Conservation (phyloP, 805 yeast species). For the Lipomyces kockii region DNA sequence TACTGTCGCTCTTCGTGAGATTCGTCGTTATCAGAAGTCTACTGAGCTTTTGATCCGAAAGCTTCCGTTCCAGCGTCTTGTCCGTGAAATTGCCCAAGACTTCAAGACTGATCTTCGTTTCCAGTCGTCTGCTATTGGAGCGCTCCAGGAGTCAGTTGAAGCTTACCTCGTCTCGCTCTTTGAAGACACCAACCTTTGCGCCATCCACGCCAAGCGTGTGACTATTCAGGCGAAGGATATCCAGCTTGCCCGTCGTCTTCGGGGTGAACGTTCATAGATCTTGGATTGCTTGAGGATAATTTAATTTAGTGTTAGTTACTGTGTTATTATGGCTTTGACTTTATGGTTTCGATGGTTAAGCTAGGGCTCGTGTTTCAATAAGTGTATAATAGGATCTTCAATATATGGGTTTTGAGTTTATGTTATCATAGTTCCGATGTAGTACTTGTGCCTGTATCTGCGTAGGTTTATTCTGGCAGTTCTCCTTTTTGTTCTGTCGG, state of each 20-base stretch:
- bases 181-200: slow-evolving; percentile 90
- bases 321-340: slow-evolving; percentile 15
- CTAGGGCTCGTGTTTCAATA: slow-evolving; percentile 12
- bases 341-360: slow-evolving; percentile 21
- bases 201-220: slow-evolving; percentile 92
- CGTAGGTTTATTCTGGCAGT: too few relatives aligned
- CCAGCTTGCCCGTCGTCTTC: slow-evolving; percentile 88
- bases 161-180: slow-evolving; percentile 84
- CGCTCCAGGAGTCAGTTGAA: slow-evolving; percentile 88
- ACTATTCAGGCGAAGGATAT: slow-evolving; percentile 91
- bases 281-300: not conserved
- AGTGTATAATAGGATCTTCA: slow-evolving; percentile 34
- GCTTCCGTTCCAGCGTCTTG: slow-evolving; percentile 89
- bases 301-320: slow-evolving; percentile 7
- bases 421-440: not conserved
- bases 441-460: too few relatives aligned
- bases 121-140: slow-evolving; percentile 89
- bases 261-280: slow-evolving; percentile 58
- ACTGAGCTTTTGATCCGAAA: slow-evolving; percentile 86
- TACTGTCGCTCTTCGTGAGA: slow-evolving; percentile 91
- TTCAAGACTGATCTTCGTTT: slow-evolving; percentile 85
- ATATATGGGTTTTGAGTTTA: slow-evolving; percentile 27
- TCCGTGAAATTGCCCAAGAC: slow-evolving; percentile 87
- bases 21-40: slow-evolving; percentile 89
- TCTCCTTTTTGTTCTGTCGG: too few relatives aligned